Evolutionary conservation across 2,329 filamentous ascomycete genomes (phyloP).

Genomic region (Aureobasidium musti): DNA sequence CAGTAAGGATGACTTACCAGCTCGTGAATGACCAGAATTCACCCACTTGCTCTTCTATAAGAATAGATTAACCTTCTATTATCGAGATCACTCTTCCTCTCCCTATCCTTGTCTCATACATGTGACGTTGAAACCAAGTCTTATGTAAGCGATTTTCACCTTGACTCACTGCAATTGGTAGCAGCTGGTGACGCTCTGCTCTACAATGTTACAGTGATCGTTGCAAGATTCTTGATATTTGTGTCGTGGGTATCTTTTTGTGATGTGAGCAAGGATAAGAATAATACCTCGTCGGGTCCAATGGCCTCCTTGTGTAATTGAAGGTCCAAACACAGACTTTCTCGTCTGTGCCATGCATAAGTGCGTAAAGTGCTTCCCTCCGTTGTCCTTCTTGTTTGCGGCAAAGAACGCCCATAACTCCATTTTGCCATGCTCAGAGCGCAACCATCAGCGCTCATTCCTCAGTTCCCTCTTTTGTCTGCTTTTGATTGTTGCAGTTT

Average conservation of each 20-base stretch:
- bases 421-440: slow-evolving; percentile 1
- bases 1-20: background rate
- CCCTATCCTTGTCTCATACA: too few relatives aligned
- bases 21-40: background rate
- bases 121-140: too few relatives aligned
- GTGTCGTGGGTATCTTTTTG: slow-evolving; percentile 11
- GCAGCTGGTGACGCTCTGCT: background rate
- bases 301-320: background rate
- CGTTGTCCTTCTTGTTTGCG: background rate
- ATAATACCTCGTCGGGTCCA: background rate
- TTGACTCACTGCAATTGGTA: too few relatives aligned
- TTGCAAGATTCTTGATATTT: slow-evolving; percentile 6
- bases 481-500: background rate
- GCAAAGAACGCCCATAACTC: slow-evolving; percentile 5
- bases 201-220: background rate
- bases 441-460: background rate
- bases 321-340: background rate
- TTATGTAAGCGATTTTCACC: too few relatives aligned
- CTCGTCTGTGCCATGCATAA: background rate
- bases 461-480: background rate
- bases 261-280: slow-evolving; percentile 1
- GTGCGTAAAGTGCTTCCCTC: slow-evolving; percentile 1
- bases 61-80: background rate
- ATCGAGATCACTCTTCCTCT: background rate
- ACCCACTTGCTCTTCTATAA: background rate